Percentiles rank a stretch among this genome's conserved stretches.
Conservation (phyloP, 2,329 filamentous ascomycete species). For the Delphinella strobiligena region DNA sequence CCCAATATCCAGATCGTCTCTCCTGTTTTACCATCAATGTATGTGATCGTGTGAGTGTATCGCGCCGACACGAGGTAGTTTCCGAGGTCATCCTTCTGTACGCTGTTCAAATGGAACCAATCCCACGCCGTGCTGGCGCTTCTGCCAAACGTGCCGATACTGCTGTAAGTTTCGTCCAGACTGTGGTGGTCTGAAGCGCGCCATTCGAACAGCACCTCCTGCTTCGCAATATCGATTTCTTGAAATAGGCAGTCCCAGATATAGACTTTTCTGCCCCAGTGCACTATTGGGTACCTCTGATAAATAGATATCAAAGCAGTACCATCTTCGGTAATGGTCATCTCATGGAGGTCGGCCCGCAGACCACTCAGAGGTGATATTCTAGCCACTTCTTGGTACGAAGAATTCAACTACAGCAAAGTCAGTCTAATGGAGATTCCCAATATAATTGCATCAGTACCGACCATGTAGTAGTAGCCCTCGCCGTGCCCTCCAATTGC, state of each 20-base stretch:
- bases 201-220: conserved; percentile 29
- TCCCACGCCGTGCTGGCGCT: conserved; percentile 29
- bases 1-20: conserved; percentile 41
- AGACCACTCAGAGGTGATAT: conserved; percentile 22
- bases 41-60: conserved; percentile 35
- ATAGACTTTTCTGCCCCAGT: conserved; percentile 21
- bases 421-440: conserved; percentile 9
- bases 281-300: conserved; percentile 20
- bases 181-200: conserved; percentile 24
- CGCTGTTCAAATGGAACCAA: conserved; percentile 44
- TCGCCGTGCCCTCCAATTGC: conserved; percentile 22
- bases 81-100: conserved; percentile 38
- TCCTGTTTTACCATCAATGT: conserved; percentile 36
- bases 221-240: conserved; percentile 28
- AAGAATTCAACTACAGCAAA: conserved; percentile 18
- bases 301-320: conserved; percentile 34
- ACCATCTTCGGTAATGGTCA: conserved; percentile 29
- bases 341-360: conserved; percentile 31
- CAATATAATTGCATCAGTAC: conserved; percentile 2
- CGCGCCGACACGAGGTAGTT: conserved; percentile 45
- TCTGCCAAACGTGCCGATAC: conserved; percentile 16
- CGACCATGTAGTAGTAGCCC: conserved; percentile 22
- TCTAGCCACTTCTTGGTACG: conserved; percentile 23
- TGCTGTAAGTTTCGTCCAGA: conserved; percentile 8
- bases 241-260: conserved; percentile 33